Evolutionary conservation across 164 flowering plant species (phyloP).

Genomic region (Brasenia schreberi): DNA sequence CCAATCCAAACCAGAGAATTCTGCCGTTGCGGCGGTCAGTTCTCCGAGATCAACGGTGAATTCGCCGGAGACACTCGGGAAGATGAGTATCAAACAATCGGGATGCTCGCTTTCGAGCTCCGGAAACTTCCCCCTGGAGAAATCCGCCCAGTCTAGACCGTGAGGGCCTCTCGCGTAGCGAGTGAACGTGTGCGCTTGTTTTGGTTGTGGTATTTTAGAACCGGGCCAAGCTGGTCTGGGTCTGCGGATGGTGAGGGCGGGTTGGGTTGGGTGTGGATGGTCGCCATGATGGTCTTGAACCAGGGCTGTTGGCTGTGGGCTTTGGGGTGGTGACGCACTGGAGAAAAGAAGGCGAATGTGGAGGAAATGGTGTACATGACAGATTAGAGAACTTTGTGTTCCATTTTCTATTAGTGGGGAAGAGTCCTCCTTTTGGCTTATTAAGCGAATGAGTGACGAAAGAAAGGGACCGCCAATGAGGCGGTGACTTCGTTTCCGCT

Average conservation of each 20-base stretch:
- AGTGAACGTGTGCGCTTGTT: slow-evolving; percentile 67
- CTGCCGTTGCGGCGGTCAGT: slow-evolving; percentile 31
- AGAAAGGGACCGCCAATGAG: too few species aligned
- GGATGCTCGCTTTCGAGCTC: slow-evolving; percentile 86
- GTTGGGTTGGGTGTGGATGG: not conserved
- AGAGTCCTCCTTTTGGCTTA: too few species aligned
- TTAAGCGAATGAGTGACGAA: too few species aligned
- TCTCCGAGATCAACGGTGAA: slow-evolving; percentile 38
- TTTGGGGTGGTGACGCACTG: not conserved
- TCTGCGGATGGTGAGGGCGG: not conserved
- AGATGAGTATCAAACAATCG: slow-evolving; percentile 68
- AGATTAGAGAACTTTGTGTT: too few species aligned
- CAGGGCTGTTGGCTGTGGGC: not conserved
- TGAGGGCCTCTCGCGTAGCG: slow-evolving; percentile 75
- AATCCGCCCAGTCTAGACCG: slow-evolving; percentile 80
- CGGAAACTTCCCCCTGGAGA: slow-evolving; percentile 46
- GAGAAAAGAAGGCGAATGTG: not conserved
- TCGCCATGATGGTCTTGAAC: not conserved
- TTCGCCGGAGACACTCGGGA: slow-evolving; percentile 30
- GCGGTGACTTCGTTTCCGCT: too few species aligned
- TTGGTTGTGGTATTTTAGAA: slow-evolving; percentile 66
- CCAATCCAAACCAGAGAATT: slow-evolving; percentile 50
- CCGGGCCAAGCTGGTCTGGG: slow-evolving; percentile 22
- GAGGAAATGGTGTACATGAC: not conserved
- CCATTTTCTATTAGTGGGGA: too few species aligned